Base-by-base conservation (phyloP, 768 basidiomycete genomes). In the Gyrodon lividus region DNA sequence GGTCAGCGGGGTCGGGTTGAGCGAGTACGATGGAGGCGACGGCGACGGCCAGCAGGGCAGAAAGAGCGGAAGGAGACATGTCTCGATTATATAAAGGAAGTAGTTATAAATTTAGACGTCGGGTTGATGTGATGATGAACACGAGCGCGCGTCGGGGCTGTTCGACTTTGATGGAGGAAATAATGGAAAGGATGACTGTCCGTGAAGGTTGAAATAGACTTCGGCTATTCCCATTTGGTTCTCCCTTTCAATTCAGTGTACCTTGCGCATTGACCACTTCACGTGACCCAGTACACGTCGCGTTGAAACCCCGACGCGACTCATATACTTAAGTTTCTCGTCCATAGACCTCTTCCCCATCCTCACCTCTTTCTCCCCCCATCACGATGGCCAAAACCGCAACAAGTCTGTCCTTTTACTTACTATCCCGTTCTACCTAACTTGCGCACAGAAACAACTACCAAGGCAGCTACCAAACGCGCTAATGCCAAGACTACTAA, bases 401-500 rank as follows among this genome's bases (percentile, higher is more conserved):
- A 10, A 78, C 80, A 48, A 77, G 81, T 80, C 48, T 14, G 72
- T 63, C 30, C 19, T 5, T 26, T 38, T 17, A 16, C 17, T 13
- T 13, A 3, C 16, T 30, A 6, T 20, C 37, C 13, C 6, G 41
- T 22, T 45, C 31, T 4, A 24, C n/a, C 61, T 52, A 56, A 51
- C 40, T 14, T 37, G 12, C 31, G n/a, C 16, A n/a, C 48, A 82
- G 82, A 67, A 48, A 79, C 78, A 6, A 73, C 72, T 53, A 80
- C 79, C 43, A 83, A 82, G 69, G 58, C 76, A 1, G 81, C 82
- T n/a, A 81, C 81, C 7, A 80, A 79, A 60, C 63, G 72, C 3
- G 77, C 79, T 47, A 81, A 76, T 43, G 65, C 69, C 7, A 80
- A 74, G 65, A 68, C 74, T 7, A 66, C 65, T 37, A 73, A 76